A percentile compares a stretch with the other conserved stretches of the same genome.
Evolutionary conservation across 139 green algal species (phyloP).

Genomic region (Volvox reticuliferus): DNA sequence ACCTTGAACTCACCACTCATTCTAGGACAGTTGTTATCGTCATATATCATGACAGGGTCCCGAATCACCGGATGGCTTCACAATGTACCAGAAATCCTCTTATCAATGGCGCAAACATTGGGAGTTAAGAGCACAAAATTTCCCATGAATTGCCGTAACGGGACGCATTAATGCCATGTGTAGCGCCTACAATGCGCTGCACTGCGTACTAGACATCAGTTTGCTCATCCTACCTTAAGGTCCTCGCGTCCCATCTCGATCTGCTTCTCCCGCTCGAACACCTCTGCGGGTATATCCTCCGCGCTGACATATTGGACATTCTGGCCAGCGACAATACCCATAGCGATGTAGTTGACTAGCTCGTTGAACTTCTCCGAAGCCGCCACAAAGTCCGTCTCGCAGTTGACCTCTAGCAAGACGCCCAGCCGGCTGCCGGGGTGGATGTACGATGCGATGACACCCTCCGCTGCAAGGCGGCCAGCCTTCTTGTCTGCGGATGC

Average conservation of each 20-base stretch:
- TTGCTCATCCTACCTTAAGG: slow-evolving; percentile 48
- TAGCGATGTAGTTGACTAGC: slow-evolving; percentile 78
- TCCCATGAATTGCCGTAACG: too few relatives aligned
- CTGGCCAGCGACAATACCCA: slow-evolving; percentile 59
- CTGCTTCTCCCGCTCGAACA: slow-evolving; percentile 88
- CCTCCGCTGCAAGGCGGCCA: slow-evolving; percentile 64
- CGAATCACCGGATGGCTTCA: too few relatives aligned
- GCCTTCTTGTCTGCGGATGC: slow-evolving; percentile 99
- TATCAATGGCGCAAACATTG: too few relatives aligned
- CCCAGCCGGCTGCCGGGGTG: slow-evolving; percentile 92
- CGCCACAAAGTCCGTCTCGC: slow-evolving; percentile 99
- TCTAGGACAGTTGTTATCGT: too few relatives aligned
- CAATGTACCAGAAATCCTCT: too few relatives aligned
- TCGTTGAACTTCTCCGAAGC: slow-evolving; percentile 90
- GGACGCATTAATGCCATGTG: too few relatives aligned
- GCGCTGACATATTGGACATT: slow-evolving; percentile 60
- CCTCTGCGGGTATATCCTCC: slow-evolving; percentile 84
- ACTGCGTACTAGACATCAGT: too few relatives aligned
- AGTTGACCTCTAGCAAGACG: slow-evolving; percentile 94
- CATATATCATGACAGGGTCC: too few relatives aligned
- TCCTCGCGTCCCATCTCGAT: slow-evolving; percentile 99
- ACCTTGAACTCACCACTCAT: too few relatives aligned
- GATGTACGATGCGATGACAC: slow-evolving; percentile 87
- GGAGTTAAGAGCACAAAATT: too few relatives aligned
- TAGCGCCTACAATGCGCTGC: too few relatives aligned